phyloP scores from a whole-genome alignment of 805 yeast genomes.

The Cyberlindnera maclurae region DNA sequence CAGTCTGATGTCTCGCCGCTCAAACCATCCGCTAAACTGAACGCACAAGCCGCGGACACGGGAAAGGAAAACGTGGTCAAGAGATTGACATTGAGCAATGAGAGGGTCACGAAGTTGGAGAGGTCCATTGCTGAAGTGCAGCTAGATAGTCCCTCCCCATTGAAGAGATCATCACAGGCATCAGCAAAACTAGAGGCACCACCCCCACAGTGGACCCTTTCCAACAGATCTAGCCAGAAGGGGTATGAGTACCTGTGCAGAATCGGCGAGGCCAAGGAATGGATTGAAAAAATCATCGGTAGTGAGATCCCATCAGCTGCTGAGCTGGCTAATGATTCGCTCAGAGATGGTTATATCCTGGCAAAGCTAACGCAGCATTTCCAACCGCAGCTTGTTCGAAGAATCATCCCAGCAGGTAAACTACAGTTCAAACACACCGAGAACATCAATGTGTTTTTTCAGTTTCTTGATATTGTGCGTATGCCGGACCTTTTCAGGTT shows the following conservation, averaged over 20 bases:
- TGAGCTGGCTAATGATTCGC: constrained; percentile 48
- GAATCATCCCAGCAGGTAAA: constrained; percentile 49
- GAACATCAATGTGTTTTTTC: constrained; percentile 79
- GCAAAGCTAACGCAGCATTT: constrained; percentile 73
- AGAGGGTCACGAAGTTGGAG: constrained; percentile 10
- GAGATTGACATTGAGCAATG: constrained; percentile 8
- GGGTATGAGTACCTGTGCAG: constrained; percentile 78
- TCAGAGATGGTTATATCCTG: constrained; percentile 79
- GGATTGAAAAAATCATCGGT: constrained; percentile 62
- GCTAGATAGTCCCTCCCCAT: constrained; percentile 22
- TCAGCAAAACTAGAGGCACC: constrained; percentile 3
- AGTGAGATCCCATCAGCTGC: constrained; percentile 51
- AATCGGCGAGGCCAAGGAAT: constrained; percentile 70
- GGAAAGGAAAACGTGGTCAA: background rate
- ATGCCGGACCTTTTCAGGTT: constrained; percentile 86
- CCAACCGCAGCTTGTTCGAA: constrained; percentile 54
- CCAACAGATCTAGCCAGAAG: constrained; percentile 21
- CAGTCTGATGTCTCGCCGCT: constrained; percentile 11
- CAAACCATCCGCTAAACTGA: constrained; percentile 14
- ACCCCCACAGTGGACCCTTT: constrained; percentile 13
- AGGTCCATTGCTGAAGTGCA: constrained; percentile 17
- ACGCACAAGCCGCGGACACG: constrained; percentile 6
- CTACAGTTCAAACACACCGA: constrained; percentile 88
- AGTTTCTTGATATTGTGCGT: constrained; percentile 56
- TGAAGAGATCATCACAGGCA: constrained; percentile 11